Base-by-base conservation (phyloP, 352 stramenopile species). In the Globisporangium camurandrum region DNA sequence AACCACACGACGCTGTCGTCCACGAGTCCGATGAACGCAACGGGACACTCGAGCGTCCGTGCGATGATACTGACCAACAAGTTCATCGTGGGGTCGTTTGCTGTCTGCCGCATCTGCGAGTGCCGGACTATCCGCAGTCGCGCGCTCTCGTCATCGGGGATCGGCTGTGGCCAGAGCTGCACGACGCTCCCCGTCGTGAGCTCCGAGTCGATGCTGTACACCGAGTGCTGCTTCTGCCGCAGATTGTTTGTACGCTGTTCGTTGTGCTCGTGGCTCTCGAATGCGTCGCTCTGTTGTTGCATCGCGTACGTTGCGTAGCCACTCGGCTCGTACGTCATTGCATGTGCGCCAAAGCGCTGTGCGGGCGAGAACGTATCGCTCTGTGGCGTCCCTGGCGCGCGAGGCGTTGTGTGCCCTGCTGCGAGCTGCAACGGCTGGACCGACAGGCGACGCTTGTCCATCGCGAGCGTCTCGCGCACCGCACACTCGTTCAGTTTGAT, bases 51-150 rank as follows among this genome's bases (percentile, higher is more conserved):
- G 36, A 91, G 62, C 23, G 80, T 86, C 12, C 73, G 72, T 8
- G 72, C 67, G 20, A 91, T 67, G 45, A 91, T 86, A 50, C 53
- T 76, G 39, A 86, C 70, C 10, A 91, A 64, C 46, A 88, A 54
- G 23, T 78, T 74, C 72, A 91, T 83, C 4, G 80, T 91, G 46
- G 75, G 68, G 41, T 88, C 78, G 54, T 69, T 71, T 46, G 86
- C 66, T 22, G 9, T 12, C 30, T 51, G 52, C 22, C 64, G 67
- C 51, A 87, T 83, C 9, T 64, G 63, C n/a, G 69, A 66, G 58
- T 81, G 60, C 28, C 71, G 67, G 9, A 69, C 76, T 43, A 85
- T 54, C 37, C 71, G 54, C 14, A 86, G 66, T 16, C 71, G 59
- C 11, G 64, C 67, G 26, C 49, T 64, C 50, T 88, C 74, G 51